Conservation (phyloP, 2,329 filamentous ascomycete species). For the Calonectria multiphialidica region DNA sequence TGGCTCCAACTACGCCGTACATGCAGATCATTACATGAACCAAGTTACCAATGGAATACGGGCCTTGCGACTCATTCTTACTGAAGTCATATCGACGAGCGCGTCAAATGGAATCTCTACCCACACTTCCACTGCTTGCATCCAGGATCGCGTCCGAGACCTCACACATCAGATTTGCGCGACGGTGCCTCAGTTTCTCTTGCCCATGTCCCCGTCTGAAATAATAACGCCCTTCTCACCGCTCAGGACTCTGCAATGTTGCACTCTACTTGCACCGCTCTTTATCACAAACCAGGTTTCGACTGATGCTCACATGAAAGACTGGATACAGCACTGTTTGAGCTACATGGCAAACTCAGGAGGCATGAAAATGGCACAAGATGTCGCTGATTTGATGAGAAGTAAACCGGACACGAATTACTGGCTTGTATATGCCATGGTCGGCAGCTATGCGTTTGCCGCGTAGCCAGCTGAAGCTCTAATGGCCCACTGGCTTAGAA, state of each 20-base stretch:
- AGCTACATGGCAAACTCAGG: not conserved
- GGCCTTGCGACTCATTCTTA: not conserved
- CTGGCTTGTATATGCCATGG: constrained; percentile 38
- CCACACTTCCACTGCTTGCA: not conserved
- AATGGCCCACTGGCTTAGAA: not conserved
- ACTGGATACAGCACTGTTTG: not conserved
- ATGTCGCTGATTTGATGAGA: not conserved
- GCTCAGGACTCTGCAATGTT: constrained; percentile 1
- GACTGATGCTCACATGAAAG: not conserved
- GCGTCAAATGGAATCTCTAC: too few relatives aligned
- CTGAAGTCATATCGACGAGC: not conserved
- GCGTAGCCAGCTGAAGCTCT: not conserved
- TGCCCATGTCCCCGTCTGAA: not conserved
- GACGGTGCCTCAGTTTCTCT: constrained; percentile 9
- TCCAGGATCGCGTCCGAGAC: not conserved
- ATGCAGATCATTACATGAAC: not conserved
- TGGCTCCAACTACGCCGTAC: not conserved
- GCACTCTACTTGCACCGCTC: not conserved
- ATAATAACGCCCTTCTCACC: not conserved
- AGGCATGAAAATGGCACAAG: not conserved
- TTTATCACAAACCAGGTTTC: not conserved
- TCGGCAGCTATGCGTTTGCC: constrained; percentile 43
- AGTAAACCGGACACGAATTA: constrained; percentile 25
- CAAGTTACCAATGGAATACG: constrained; percentile 5
- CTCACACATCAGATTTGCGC: constrained; percentile 3